Evolutionary conservation across 176 grass and related monocot species (phyloP).

Genomic region (Tuctoria greenei): DNA sequence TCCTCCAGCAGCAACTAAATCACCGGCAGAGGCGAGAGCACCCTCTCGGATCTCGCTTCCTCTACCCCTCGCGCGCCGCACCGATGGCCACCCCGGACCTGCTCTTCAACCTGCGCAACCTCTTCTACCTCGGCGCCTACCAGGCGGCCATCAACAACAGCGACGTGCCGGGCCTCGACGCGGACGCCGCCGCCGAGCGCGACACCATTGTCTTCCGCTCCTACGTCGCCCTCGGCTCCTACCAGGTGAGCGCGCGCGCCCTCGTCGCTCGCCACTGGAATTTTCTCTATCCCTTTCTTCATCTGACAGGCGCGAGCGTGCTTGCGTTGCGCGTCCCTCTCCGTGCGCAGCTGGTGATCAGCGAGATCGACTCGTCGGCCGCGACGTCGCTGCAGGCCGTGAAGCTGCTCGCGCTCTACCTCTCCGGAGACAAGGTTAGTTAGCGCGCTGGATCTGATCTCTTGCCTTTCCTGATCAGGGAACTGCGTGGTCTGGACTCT

Average conservation of each 20-base stretch:
- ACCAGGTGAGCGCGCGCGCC: conserved; percentile 45
- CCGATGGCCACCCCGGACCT: conserved; percentile 69
- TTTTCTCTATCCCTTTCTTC: background rate
- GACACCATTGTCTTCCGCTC: conserved; percentile 87
- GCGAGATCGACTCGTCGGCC: conserved; percentile 85
- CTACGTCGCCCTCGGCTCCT: conserved; percentile 90
- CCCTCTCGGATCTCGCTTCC: conserved; percentile 38
- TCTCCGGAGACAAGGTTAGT: conserved; percentile 83
- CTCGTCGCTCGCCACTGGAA: background rate
- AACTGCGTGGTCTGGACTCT: conserved; percentile 17
- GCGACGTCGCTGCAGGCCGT: conserved; percentile 93
- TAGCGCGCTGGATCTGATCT: conserved; percentile 41
- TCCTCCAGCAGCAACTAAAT: background rate
- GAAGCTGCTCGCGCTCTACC: conserved; percentile 80
- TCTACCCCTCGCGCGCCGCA: background rate
- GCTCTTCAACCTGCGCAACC: conserved; percentile 92
- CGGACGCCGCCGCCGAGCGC: conserved; percentile 76
- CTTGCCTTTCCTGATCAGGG: background rate
- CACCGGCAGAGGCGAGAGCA: background rate
- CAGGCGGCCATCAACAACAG: conserved; percentile 95
- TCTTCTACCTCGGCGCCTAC: conserved; percentile 95
- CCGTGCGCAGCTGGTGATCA: conserved; percentile 74
- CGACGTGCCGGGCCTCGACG: conserved; percentile 69
- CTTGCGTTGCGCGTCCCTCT: background rate
- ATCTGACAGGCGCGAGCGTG: background rate